Evolutionary conservation across 176 grass and related monocot genomes (phyloP).

Genomic region (Chrysopogon serrulatus): DNA sequence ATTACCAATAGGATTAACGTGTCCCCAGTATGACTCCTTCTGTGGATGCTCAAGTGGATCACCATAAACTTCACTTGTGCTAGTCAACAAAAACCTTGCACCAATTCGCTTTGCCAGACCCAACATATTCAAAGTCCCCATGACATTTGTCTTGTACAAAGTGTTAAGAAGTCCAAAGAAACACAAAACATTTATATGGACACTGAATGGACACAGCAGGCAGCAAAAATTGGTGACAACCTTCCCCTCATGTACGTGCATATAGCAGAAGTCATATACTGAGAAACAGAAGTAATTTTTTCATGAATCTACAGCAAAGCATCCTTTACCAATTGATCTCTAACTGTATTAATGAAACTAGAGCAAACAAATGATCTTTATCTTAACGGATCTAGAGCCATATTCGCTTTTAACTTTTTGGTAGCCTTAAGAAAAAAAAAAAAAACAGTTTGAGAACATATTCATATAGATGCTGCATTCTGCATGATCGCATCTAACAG

Average conservation of each 20-base stretch:
- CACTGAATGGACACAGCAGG: background rate
- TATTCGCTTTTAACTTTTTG: background rate
- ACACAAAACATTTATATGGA: background rate
- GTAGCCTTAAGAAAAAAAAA: background rate
- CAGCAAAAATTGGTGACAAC: background rate
- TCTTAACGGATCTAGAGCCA: background rate
- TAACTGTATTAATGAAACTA: background rate
- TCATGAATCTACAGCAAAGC: background rate
- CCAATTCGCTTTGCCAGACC: conserved; percentile 89
- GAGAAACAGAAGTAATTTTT: background rate
- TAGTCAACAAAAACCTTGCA: conserved; percentile 87
- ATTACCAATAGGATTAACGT: conserved; percentile 96
- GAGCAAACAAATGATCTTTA: background rate
- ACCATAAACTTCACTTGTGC: conserved; percentile 94
- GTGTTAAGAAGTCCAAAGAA: conserved; percentile 28
- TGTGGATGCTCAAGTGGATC: conserved; percentile 96
- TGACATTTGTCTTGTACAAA: conserved; percentile 92
- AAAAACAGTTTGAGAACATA: background rate
- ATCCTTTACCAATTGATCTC: background rate
- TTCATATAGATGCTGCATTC: background rate
- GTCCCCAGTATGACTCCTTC: conserved; percentile 89
- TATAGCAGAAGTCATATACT: background rate
- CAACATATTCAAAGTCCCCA: conserved; percentile 96
- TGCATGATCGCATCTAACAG: background rate
- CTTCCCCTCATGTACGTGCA: background rate